These are phyloP conservation scores for Thermochaetoides dissita DNA, from an alignment of 2,329 filamentous ascomycete species.

Conservation along the genomic window DNA sequence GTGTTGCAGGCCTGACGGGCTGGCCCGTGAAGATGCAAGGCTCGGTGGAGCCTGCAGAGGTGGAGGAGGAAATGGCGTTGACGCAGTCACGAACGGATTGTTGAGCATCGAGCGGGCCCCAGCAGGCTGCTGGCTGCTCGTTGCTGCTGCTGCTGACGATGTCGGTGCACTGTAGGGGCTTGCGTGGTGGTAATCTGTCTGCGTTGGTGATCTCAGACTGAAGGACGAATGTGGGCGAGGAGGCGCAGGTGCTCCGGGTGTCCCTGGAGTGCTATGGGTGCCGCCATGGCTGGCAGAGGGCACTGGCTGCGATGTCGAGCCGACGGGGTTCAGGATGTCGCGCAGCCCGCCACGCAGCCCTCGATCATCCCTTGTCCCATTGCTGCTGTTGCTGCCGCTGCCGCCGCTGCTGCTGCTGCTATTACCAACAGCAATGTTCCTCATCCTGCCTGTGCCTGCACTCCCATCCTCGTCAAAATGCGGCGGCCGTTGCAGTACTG, in stretches of 20 bases:
- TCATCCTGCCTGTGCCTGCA: no score
- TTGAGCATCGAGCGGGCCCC: conserved; percentile 19
- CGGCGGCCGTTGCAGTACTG: conserved; percentile 33
- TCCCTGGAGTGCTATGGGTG: conserved; percentile 6
- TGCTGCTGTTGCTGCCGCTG: neutral
- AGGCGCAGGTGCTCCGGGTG: conserved; percentile 15
- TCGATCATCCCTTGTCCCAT: conserved; percentile 20
- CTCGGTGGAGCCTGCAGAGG: conserved; percentile 8
- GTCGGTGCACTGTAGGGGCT: conserved; percentile 18
- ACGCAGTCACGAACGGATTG: conserved; percentile 25
- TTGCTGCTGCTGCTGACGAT: conserved; percentile 15
- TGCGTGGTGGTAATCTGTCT: conserved; percentile 16
- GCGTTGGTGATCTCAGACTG: conserved; percentile 36
- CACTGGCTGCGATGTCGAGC: conserved; percentile 17
- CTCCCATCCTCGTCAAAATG: conserved; percentile 24
- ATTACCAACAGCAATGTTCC: conserved; percentile 15
- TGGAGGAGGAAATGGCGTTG: conserved; percentile 16
- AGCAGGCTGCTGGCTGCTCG: conserved; percentile 7
- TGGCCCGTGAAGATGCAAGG: neutral
- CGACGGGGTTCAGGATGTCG: conserved; percentile 32
- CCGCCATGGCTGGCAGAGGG: conserved; percentile 8
- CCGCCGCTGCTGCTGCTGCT: conserved; percentile 7
- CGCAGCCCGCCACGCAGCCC: conserved; percentile 24
- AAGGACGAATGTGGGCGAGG: conserved; percentile 29
- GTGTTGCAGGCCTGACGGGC: conserved; percentile 8